phyloP scores from a whole-genome alignment of 768 basidiomycete species.

The Agrocybe pediades region DNA sequence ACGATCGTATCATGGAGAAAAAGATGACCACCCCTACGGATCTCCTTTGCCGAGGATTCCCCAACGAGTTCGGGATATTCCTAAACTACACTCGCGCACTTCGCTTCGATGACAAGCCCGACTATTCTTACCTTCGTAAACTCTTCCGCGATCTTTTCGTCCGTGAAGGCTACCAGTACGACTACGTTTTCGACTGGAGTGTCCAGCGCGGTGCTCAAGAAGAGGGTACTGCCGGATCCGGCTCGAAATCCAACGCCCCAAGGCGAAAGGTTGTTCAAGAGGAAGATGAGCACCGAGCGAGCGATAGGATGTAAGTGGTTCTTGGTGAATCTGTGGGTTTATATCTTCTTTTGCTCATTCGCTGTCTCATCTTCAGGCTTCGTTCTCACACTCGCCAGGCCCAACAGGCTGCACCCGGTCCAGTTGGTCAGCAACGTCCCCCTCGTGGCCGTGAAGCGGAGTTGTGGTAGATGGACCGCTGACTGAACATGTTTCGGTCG shows the following conservation, averaged over 20 bases:
- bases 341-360: constrained; percentile 18
- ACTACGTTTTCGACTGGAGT: constrained; percentile 99
- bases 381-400: constrained; percentile 87
- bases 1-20: constrained; percentile 99
- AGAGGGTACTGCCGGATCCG: constrained; percentile 58
- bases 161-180: constrained; percentile 97
- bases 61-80: constrained; percentile 99
- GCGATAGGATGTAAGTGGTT: constrained; percentile 76
- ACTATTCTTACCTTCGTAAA: constrained; percentile 99
- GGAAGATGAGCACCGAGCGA: constrained; percentile 80
- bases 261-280: constrained; percentile 84
- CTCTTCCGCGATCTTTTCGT: constrained; percentile 98
- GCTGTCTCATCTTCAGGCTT: constrained; percentile 51
- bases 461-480: constrained; percentile 50
- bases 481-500: constrained; percentile 21
- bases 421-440: constrained; percentile 47
- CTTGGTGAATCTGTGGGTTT: constrained; percentile 14
- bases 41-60: constrained; percentile 97
- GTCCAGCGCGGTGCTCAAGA: constrained; percentile 78
- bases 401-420: constrained; percentile 59
- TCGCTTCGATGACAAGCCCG: constrained; percentile 99
- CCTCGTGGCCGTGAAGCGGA: constrained; percentile 51
- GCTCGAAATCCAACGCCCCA: constrained; percentile 63
- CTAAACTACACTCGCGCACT: constrained; percentile 98
- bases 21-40: constrained; percentile 99